Evolutionary conservation across 2,329 filamentous ascomycete species (phyloP), one percentile per base, ranked within the genome.

Genomic region (Davidsoniella virescens): DNA sequence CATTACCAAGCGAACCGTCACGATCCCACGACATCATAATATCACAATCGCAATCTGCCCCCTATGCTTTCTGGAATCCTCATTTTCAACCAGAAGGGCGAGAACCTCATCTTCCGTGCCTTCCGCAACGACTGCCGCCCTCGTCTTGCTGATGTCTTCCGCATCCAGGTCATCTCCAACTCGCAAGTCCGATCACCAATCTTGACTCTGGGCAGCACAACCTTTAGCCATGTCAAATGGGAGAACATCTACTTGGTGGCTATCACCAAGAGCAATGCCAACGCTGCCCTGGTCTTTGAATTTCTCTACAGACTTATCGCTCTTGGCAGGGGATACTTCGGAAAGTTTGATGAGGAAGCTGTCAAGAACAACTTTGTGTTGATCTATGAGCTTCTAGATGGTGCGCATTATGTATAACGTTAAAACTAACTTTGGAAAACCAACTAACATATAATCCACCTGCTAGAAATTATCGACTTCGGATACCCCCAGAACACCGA

Each of bases 331-430:
- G 86, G 87, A 52, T 98, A 98, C 68, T 98, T 98, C 73, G 90
- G 85, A 63, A 96, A 96, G 67, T 94, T 98, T 62, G 92, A 98
- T 62, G 92, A 98, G 72, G 92, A 98, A 69, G 88, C 92, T 52
- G 90, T 98, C 59, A 98, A 98, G 81, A 96, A 95, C 70, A 98
- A 98, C 71, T 98, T 98, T 69, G 92, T 98, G 56, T 73, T 98
- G 57, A 87, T 98, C 38, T 98, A 98, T 67, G 92, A 98, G 73
- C 75, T 98, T 52, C 70, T 98, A 51, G 92, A 98, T 65, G 86
- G 86, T 92, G 62, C 55, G 69, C 62, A 18, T 16, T 3, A 20
- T 12, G 18, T 12, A 16, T 12, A 18, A 2, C 25, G n/a, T 6
- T n/a, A 20, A 5, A 6, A 43, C 9, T 18, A 16, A 29, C 33